Evolutionary conservation across 2,329 filamentous ascomycete genomes (phyloP).

Genomic region (Orbilia ellipsospora): DNA sequence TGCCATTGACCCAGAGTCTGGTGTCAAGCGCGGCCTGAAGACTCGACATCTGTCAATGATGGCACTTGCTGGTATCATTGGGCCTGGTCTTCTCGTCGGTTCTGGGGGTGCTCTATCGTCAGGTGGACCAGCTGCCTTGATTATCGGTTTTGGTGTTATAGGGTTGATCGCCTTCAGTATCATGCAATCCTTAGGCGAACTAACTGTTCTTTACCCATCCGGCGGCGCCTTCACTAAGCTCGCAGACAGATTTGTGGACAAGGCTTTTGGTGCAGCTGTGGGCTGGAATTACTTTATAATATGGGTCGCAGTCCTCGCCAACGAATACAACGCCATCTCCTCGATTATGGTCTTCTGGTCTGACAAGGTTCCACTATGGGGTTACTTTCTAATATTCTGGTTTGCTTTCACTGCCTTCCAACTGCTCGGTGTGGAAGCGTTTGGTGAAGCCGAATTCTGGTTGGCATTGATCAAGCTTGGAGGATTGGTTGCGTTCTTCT

Average conservation of each 20-base stretch:
- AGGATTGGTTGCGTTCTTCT: constrained; percentile 78
- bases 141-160: constrained; percentile 79
- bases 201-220: constrained; percentile 81
- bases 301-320: constrained; percentile 77
- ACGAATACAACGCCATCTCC: constrained; percentile 78
- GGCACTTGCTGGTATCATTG: constrained; percentile 67
- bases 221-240: constrained; percentile 81
- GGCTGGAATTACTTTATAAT: constrained; percentile 88
- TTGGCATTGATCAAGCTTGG: constrained; percentile 81
- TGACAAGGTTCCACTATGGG: constrained; percentile 70
- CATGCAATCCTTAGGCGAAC: constrained; percentile 69
- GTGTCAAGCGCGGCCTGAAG: constrained; percentile 53
- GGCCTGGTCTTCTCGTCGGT: constrained; percentile 78
- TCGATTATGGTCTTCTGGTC: constrained; percentile 83
- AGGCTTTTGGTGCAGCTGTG: constrained; percentile 78
- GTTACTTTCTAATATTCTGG: constrained; percentile 79
- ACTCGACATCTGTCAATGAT: constrained; percentile 69
- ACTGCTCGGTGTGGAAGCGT: constrained; percentile 76
- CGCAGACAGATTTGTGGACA: constrained; percentile 78
- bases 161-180: constrained; percentile 72
- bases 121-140: constrained; percentile 76
- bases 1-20: constrained; percentile 52
- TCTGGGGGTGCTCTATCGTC: constrained; percentile 75
- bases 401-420: constrained; percentile 75
- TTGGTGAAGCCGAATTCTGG: constrained; percentile 83